Evolutionary conservation across 345 rosid species (phyloP), one percentile per base, ranked within the genome.

Genomic region (Aquilaria sinensis): DNA sequence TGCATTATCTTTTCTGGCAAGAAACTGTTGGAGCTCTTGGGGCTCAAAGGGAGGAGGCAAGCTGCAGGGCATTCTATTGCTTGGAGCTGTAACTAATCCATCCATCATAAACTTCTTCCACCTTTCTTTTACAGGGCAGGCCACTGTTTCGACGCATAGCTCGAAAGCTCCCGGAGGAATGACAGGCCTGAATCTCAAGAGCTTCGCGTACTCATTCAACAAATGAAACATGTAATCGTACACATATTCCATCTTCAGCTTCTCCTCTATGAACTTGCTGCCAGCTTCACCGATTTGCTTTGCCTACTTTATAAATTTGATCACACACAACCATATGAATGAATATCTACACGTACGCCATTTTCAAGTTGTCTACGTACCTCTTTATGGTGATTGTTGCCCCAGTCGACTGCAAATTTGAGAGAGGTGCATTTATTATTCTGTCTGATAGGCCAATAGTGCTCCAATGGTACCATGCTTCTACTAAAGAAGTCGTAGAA

Each of bases 161-260:
- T 83, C 85, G 2, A 58, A 70, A 0, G 78, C 85, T 10, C 71
- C 76, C 52, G 57, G 43, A 3, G 91, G 93, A 50, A 80, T 65
- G 54, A 58, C 29, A 3, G 93, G 96, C 43, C 82, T 78, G 70
- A 80, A 89, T 53, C 50, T 86, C 75, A 84, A 53, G 16, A 89
- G 83, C 64, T 80, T 82, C 0, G 81, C 81, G 46, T 89, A 89
- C 65, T 84, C 87, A 2, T 64, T 81, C 62, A 89, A 57, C 29
- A 80, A 49, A 75, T 89, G 89, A 34, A 84, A 78, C 89, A 89
- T 86, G 78, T 86, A 86, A 61, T 72, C 96, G 30, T 89, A 89
- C 16, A 89, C 81, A 14, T 67, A 47, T 12, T 73, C 86, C 90
- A 89, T 83, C 48, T 67, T 81, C 57, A 86, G 63, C 51, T 86